Base-by-base conservation (phyloP, 2,329 filamentous ascomycete species). In the Sporothrix schenckii region DNA sequence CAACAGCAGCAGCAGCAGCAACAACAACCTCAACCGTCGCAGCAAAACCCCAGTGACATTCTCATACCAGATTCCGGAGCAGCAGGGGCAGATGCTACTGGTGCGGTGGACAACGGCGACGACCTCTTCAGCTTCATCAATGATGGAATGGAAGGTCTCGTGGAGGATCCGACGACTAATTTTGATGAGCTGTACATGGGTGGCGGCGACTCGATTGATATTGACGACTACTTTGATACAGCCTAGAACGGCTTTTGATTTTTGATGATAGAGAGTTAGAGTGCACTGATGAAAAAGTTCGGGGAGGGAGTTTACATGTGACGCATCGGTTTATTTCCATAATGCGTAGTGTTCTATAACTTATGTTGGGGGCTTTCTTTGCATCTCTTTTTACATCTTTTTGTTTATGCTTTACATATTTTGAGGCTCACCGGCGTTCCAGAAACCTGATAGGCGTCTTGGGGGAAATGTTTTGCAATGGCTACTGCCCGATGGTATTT, bases 111-210 rank as follows among this genome's bases (percentile, higher is more conserved):
- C 60, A 75, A 80, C 75, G 79, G 85, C 54, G 82, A 85, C 39
- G 83, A 84, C 44, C 76, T 85, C 39, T 86, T 86, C 72, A 80
- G 81, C 61, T 78, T 85, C 19, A 80, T 83, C 73, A 78, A 80
- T 69, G 81, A 83, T 70, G 79, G 80, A 66, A 76, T 82, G 19
- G 80, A 79, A 21, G 76, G 75, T 2, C 74, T 76, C 1, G 77
- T 76, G 11, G 79, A 77, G 16, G 79, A 79, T 56, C 77, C 80
- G 68, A 80, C 78, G 52, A 83, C 82, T 19, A 76, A 47, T 39
- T 87, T 87, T 72, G 82, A 87, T 71, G 83, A 86, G 71, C 77
- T 87, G 71, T 86, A 82, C 72, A 81, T 83, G 74, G 81, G 79
- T 9, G 81, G 84, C 63, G 85, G 84, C 70, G 83, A 87, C 71